phyloP scores from a whole-genome alignment of 2,329 filamentous ascomycete genomes.

The Aspergillus japonicus region DNA sequence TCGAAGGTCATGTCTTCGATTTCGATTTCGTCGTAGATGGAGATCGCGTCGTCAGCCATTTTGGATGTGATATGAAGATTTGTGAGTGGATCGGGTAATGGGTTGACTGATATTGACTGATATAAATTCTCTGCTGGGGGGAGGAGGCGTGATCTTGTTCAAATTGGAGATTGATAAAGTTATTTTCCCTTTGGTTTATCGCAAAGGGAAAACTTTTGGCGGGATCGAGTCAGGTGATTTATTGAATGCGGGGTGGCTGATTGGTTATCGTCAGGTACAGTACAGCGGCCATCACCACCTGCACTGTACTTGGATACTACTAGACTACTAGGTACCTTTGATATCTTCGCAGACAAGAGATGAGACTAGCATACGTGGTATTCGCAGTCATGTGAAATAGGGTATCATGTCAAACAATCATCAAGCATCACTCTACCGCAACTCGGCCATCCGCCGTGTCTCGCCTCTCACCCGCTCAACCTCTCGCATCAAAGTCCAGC shows the following conservation, averaged over 20 bases:
- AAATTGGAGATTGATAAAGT: background rate
- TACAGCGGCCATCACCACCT: background rate
- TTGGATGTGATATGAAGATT: constrained; percentile 17
- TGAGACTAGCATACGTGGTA: too few relatives aligned
- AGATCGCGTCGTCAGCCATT: constrained; percentile 65
- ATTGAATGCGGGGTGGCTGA: constrained; percentile 12
- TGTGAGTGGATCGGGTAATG: background rate
- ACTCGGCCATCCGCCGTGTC: constrained; percentile 15
- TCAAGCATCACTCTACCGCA: constrained; percentile 20
- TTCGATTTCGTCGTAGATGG: constrained; percentile 96
- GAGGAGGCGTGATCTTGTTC: background rate
- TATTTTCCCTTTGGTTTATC: constrained; percentile 2
- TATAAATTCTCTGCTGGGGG: background rate
- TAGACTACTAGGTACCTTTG: background rate
- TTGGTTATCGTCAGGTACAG: background rate
- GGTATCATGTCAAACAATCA: constrained; percentile 12
- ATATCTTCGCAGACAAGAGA: too few relatives aligned
- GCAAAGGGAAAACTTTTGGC: constrained; percentile 26
- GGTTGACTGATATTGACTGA: background rate
- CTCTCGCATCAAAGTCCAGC: constrained; percentile 38
- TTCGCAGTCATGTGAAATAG: background rate
- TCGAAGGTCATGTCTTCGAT: constrained; percentile 99
- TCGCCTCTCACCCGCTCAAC: constrained; percentile 27
- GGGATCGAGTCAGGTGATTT: constrained; percentile 29
- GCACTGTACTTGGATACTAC: background rate